phyloP scores from a whole-genome alignment of 1,284 basidiomycete species.

The Coniferiporia weirii region DNA sequence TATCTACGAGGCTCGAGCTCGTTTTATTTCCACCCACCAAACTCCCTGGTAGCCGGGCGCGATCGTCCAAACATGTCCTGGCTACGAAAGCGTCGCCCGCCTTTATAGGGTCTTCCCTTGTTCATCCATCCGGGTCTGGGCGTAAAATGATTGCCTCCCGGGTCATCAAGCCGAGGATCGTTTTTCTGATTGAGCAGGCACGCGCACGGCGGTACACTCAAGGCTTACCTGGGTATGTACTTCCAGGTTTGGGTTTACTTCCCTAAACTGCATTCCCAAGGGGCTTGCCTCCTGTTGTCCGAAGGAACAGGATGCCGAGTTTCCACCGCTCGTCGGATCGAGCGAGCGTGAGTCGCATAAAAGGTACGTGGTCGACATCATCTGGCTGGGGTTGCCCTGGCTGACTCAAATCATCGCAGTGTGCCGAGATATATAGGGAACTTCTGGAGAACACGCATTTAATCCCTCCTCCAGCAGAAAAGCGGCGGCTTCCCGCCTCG shows the following conservation, averaged over 20 bases:
- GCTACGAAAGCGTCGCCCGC: neutral
- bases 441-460: no score
- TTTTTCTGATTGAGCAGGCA: conserved; percentile 4
- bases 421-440: no score
- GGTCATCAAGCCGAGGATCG: conserved; percentile 5
- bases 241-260: neutral
- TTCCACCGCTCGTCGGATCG: neutral
- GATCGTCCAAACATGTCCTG: no score
- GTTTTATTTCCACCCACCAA: no score
- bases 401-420: no score
- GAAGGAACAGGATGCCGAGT: neutral
- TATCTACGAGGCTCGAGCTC: no score
- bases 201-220: no score
- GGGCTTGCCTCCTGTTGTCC: neutral
- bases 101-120: neutral
- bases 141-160: neutral
- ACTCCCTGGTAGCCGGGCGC: no score
- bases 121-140: neutral
- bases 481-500: no score
- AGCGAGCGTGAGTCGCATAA: neutral
- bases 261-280: neutral
- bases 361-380: neutral
- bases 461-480: no score
- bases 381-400: neutral
- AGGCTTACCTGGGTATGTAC: neutral